Evolutionary conservation across 108 stramenopile species (phyloP), one percentile per base, ranked within the genome.

Genomic region (Pseudonitzschia delicatissima): DNA sequence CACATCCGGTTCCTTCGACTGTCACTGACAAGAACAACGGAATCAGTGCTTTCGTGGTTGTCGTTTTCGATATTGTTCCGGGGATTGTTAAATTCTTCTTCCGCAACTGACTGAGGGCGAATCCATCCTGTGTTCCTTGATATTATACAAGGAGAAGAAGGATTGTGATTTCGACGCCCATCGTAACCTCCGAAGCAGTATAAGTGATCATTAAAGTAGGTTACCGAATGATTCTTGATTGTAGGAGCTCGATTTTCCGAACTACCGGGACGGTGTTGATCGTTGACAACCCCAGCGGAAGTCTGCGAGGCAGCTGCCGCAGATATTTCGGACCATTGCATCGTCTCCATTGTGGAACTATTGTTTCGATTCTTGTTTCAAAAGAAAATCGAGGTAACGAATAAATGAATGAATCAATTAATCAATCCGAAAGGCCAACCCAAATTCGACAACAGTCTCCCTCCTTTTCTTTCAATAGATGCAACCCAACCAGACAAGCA

Each of bases 131-230:
- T 87, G 55, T 50, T 90, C 83, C 18, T 52, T 48, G 44, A 93
- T 69, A 5, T 73, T 80, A 66, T 91, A 93, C 45, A 93, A 62
- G 49, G 86, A 66, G n/a, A 97, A 77, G 0, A 85, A n/a, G n/a
- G 82, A 55, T 84, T 83, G 73, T 94, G 91, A 68, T 96, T 96
- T 44, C 86, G 71, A 2, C 92, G 63, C 3, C 96, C 96, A 66
- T 97, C 95, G 76, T 97, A 97, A 5, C 96, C 96, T 20, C 93
- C 96, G 62, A 97, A 97, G 45, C 93, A 89, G 68, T 91, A 92
- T 47, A 97, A 66, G 53, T 80, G 80, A 36, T 81, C 82, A 35
- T 72, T 64, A 66, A 92, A 86, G 48, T 85, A 77, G 20, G 93
- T 92, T 9, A 95, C 93, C 31, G 77, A 77, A 62, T 92, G 90